Conservation (phyloP, 352 stramenopile species). For the Achlya hypogyna region DNA sequence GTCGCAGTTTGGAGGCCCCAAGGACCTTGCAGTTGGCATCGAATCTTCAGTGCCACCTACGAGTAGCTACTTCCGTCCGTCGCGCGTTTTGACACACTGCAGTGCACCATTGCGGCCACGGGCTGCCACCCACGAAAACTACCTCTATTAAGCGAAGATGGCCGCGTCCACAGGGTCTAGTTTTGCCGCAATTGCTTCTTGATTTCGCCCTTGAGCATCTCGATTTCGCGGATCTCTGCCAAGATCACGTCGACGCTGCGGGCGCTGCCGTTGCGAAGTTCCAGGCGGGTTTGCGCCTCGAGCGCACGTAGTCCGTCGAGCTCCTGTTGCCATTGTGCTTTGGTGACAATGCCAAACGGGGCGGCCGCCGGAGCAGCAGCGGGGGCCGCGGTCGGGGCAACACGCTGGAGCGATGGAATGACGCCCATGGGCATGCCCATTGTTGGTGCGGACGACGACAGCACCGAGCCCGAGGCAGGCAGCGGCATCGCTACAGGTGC, state of each 20-base stretch:
- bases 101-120: no score
- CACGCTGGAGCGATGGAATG: background rate
- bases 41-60: no score
- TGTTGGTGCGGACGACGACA: background rate
- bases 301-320: background rate
- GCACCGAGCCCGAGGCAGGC: background rate
- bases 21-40: no score
- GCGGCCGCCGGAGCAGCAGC: background rate
- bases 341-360: background rate
- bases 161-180: no score
- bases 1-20: no score
- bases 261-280: background rate
- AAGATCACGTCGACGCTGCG: conserved; percentile 1
- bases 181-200: background rate
- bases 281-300: background rate
- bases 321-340: conserved; percentile 3
- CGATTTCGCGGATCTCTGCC: conserved; percentile 11
- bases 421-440: background rate
- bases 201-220: conserved; percentile 9
- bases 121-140: no score
- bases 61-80: no score
- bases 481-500: no score
- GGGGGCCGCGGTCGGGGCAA: no score
- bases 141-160: no score
- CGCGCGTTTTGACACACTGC: no score